Evolutionary conservation across 2,329 filamentous ascomycete genomes (phyloP).

Genomic region (Xylariomycetidae sp.): DNA sequence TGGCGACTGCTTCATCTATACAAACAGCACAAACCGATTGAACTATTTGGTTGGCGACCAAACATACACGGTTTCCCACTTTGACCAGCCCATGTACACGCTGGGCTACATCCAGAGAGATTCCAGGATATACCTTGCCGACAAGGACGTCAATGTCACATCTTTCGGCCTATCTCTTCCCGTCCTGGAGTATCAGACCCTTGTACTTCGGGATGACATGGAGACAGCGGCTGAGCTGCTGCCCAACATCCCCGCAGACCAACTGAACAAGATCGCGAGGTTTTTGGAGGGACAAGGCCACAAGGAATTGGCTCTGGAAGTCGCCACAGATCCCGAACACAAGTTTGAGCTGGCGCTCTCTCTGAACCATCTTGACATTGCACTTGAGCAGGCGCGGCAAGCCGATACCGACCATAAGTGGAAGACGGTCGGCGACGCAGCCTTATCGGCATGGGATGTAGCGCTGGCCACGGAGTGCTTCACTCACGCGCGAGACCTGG

Average conservation of each 20-base stretch:
- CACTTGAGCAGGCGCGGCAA: constrained; percentile 74
- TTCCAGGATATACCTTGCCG: constrained; percentile 87
- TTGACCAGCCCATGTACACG: constrained; percentile 91
- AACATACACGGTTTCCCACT: constrained; percentile 95
- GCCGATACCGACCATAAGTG: constrained; percentile 94
- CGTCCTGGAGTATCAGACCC: constrained; percentile 93
- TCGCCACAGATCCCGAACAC: constrained; percentile 91
- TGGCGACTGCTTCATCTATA: constrained; percentile 98
- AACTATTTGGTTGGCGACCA: constrained; percentile 98
- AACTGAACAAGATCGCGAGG: constrained; percentile 96
- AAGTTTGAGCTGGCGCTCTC: constrained; percentile 88
- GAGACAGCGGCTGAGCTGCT: constrained; percentile 85
- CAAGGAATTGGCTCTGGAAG: constrained; percentile 90
- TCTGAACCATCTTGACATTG: constrained; percentile 77
- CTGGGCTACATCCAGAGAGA: constrained; percentile 93
- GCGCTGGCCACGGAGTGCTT: constrained; percentile 89
- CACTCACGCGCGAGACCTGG: constrained; percentile 80
- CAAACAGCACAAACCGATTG: constrained; percentile 89
- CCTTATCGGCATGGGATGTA: constrained; percentile 80
- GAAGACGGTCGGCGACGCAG: constrained; percentile 94
- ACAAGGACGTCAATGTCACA: constrained; percentile 90
- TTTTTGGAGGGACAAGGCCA: constrained; percentile 97
- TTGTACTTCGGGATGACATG: constrained; percentile 89
- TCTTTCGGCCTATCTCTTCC: constrained; percentile 87
- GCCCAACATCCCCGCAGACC: constrained; percentile 76